Percentiles rank a stretch among this genome's conserved stretches.
phyloP scores from a whole-genome alignment of 2,329 filamentous ascomycete genomes.

The Arthroderma uncinatum region DNA sequence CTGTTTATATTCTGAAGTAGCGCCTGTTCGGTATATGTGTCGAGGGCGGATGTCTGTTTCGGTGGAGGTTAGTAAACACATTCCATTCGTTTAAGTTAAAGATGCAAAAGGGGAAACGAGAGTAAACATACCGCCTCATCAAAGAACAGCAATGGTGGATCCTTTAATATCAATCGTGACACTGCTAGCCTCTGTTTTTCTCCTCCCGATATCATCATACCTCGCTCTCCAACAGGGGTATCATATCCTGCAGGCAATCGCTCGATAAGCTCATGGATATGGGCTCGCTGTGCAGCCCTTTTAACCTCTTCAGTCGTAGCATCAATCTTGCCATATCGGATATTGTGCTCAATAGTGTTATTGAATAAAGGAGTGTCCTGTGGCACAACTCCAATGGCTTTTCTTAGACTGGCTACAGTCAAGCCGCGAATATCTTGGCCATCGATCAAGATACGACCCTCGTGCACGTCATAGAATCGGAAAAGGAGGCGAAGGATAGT shows the following conservation, averaged over 20 bases:
- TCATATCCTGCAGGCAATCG: slow-evolving; percentile 78
- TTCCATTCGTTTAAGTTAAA: not conserved
- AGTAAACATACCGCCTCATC: slow-evolving; percentile 62
- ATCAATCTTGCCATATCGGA: slow-evolving; percentile 75
- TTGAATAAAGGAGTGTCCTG: slow-evolving; percentile 98
- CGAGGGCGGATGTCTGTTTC: slow-evolving; percentile 63
- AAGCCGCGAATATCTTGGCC: slow-evolving; percentile 84
- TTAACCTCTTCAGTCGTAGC: slow-evolving; percentile 62
- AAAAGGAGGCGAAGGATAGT: slow-evolving; percentile 85
- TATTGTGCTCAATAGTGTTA: slow-evolving; percentile 90
- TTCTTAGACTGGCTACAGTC: slow-evolving; percentile 67
- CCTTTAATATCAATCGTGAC: slow-evolving; percentile 72
- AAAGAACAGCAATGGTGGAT: slow-evolving; percentile 83
- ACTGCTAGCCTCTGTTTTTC: slow-evolving; percentile 89
- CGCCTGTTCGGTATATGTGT: slow-evolving; percentile 87
- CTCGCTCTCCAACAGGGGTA: slow-evolving; percentile 85
- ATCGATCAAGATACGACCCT: slow-evolving; percentile 78
- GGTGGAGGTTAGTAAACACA: slow-evolving; percentile 3
- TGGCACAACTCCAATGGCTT: slow-evolving; percentile 84
- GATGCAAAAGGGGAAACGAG: not conserved
- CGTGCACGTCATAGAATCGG: slow-evolving; percentile 83
- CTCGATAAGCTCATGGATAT: slow-evolving; percentile 71
- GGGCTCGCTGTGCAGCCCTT: slow-evolving; percentile 68
- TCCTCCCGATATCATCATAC: slow-evolving; percentile 92
- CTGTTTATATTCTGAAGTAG: slow-evolving; percentile 86